phyloP scores from a whole-genome alignment of 2,329 filamentous ascomycete genomes.

The Claviceps fusiformis region DNA sequence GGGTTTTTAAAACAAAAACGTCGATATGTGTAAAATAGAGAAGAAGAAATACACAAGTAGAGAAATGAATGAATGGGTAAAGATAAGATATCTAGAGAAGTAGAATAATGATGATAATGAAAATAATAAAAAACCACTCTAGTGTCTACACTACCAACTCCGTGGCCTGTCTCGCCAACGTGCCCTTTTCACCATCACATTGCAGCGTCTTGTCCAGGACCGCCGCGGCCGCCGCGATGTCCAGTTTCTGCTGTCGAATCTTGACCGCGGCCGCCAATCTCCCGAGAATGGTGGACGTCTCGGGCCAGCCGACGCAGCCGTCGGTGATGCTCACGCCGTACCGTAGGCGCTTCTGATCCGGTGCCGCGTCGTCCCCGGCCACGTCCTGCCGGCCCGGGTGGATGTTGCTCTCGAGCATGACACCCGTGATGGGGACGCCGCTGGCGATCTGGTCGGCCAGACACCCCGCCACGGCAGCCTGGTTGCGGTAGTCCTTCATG shows the following conservation, averaged over 20 bases:
- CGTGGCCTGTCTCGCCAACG: not conserved
- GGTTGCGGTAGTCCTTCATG: conserved; percentile 91
- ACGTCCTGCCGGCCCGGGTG: conserved; percentile 91
- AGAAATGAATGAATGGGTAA: not conserved
- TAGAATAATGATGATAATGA: not conserved
- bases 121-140: not conserved
- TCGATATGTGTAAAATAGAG: no score
- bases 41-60: no score
- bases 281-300: conserved; percentile 68
- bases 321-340: conserved; percentile 96
- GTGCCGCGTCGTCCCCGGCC: conserved; percentile 61
- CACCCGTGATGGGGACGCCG: conserved; percentile 88
- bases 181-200: not conserved
- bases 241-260: not conserved
- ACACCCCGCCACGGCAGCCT: conserved; percentile 77
- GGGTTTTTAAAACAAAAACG: no score
- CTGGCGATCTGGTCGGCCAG: conserved; percentile 73
- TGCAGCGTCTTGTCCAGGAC: not conserved
- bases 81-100: no score
- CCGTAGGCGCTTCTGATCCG: conserved; percentile 48
- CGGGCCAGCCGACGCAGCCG: conserved; percentile 90
- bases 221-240: not conserved
- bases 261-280: conserved; percentile 62
- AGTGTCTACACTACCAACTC: not conserved
- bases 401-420: conserved; percentile 98